Conservation (phyloP, 768 basidiomycete genomes). For the Clavulina sp. region DNA sequence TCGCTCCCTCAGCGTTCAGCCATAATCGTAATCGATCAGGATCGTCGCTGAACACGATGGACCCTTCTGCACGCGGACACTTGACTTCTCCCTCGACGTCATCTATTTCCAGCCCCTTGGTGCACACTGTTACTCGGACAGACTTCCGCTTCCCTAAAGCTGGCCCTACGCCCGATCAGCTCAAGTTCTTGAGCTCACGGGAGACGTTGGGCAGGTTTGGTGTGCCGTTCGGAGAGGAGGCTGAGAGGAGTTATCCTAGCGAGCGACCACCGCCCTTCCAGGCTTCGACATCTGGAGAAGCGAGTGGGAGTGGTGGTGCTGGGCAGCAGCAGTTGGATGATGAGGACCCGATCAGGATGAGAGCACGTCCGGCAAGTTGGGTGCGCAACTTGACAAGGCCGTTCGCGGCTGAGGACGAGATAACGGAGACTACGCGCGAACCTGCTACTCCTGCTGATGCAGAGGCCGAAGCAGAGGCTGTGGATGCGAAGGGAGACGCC, state of each 20-base stretch:
- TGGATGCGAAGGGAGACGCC: too few relatives aligned
- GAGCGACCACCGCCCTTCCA: not conserved
- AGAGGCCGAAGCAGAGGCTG: too few relatives aligned
- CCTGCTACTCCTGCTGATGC: too few relatives aligned
- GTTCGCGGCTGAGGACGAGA: too few relatives aligned
- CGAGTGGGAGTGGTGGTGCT: too few relatives aligned
- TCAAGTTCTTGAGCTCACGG: constrained; percentile 51
- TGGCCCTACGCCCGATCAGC: constrained; percentile 39
- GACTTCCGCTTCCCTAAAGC: constrained; percentile 49
- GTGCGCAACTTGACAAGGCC: too few relatives aligned
- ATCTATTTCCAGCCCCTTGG: constrained; percentile 40
- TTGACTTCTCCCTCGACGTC: not conserved
- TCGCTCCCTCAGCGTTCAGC: not conserved
- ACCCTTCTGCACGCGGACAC: not conserved
- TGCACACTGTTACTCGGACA: constrained; percentile 53
- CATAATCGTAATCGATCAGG: not conserved
- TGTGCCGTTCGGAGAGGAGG: constrained; percentile 59
- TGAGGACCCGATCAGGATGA: too few relatives aligned
- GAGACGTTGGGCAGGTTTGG: constrained; percentile 54
- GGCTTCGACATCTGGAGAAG: too few relatives aligned
- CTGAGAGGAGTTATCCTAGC: not conserved
- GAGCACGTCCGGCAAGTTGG: too few relatives aligned
- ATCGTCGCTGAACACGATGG: not conserved
- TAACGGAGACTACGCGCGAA: too few relatives aligned
- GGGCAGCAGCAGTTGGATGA: too few relatives aligned